These are phyloP conservation scores for Alternaria conjuncta DNA, from an alignment of 2,329 filamentous ascomycete genomes.

Conservation along the genomic window DNA sequence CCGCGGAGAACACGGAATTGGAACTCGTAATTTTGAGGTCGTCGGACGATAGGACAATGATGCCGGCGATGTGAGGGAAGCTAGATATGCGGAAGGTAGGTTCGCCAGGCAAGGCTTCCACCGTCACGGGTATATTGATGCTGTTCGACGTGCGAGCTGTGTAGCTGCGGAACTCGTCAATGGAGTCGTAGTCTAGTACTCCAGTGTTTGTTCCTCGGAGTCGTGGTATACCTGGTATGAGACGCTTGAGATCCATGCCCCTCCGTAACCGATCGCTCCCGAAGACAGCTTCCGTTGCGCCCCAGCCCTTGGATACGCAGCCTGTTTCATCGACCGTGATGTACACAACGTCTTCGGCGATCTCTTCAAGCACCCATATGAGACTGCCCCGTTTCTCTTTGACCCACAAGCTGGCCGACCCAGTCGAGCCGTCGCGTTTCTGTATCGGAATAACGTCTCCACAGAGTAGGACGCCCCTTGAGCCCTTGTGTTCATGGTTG, in stretches of 20 bases:
- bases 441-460: constrained; percentile 98
- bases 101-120: constrained; percentile 74
- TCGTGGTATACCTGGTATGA: constrained; percentile 83
- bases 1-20: constrained; percentile 92
- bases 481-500: constrained; percentile 76
- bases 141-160: constrained; percentile 80
- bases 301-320: constrained; percentile 70
- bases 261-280: constrained; percentile 70
- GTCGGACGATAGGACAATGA: constrained; percentile 85
- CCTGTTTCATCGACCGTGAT: constrained; percentile 80
- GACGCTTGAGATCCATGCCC: constrained; percentile 75
- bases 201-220: constrained; percentile 74
- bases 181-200: constrained; percentile 78
- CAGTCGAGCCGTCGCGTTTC: constrained; percentile 90
- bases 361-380: constrained; percentile 98
- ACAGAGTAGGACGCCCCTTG: constrained; percentile 87
- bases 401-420: constrained; percentile 95
- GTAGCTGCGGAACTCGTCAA: constrained; percentile 76
- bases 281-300: constrained; percentile 88
- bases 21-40: constrained; percentile 85
- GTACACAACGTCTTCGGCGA: constrained; percentile 88
- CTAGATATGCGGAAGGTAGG: constrained; percentile 84
- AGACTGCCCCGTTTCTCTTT: constrained; percentile 94
- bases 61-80: constrained; percentile 96
- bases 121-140: constrained; percentile 82